Evolutionary conservation across 495 filamentous ascomycete species (phyloP), one percentile per base, ranked within the genome.

Genomic region (Hypoxylon fragiforme): DNA sequence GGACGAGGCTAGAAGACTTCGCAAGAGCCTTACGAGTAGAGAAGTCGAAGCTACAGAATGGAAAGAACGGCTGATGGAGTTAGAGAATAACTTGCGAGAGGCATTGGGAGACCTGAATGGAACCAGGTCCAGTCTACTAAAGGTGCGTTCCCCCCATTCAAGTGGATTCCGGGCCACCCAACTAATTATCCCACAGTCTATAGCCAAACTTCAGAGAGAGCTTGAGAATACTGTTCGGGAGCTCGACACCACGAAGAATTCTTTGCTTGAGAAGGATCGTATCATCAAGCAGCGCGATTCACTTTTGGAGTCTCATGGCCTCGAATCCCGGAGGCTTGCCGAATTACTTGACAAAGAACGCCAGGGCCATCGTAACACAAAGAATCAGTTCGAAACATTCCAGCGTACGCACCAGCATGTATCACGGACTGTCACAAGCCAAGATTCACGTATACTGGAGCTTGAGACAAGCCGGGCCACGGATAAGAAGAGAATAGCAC

Each of bases 311-410:
- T 88, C 82, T 41, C 85, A 92, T 61, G 89, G 85, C 0, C 84
- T 96, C 34, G 94, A 98, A 65, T 87, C 83, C 22, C 82, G 88
- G 42, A 91, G 91, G 63, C 74, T 97, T 20, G 83, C 84, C 4
- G 92, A 97, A 44, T 76, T 96, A 37, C 84, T 97, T 21, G 94
- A 98, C 21, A 92, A 92, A 45, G 94, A 98, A 71, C 85, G 91
- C 24, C 82, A 89, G 59, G 84, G 83, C 40, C 90, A 94, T 49
- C 84, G 88, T 31, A 85, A 87, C 44, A 90, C 94, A 54, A 91
- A 90, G 64, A 79, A 88, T 51, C 85, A 92, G 31, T 91, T 91
- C 54, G 94, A 97, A 59, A 85, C 88, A 34, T 85, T 89, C 57
- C 85, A 95, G 64, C 91, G 87, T 60, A 89, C 87, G 2, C 87